These are phyloP conservation scores for Pisolithus tinctorius DNA, from an alignment of 768 basidiomycete species.

Conservation along the genomic window DNA sequence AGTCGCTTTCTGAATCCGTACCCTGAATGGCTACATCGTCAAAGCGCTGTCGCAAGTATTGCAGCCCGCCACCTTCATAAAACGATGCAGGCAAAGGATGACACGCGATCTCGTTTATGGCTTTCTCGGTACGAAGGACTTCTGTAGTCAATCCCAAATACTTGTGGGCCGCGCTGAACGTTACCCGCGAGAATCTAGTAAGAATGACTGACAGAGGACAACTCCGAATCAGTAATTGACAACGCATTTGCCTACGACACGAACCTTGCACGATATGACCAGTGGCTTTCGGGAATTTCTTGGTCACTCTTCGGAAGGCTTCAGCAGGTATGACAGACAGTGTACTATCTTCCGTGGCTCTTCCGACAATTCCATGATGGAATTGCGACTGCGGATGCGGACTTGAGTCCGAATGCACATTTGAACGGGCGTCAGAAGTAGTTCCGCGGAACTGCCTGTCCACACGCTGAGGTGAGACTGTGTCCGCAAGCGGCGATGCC, in stretches of 20 bases:
- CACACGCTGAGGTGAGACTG: conserved; percentile 6
- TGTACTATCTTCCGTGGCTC: conserved; percentile 90
- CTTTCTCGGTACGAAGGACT: conserved; percentile 92
- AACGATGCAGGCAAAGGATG: conserved; percentile 89
- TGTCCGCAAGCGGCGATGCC: conserved; percentile 15
- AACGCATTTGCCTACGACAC: conserved; percentile 1
- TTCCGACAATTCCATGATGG: conserved; percentile 76
- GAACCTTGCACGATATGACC: conserved; percentile 92
- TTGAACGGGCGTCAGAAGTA: conserved; percentile 17
- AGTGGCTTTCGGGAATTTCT: conserved; percentile 95
- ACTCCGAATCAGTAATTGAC: conserved; percentile 8
- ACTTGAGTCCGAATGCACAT: conserved; percentile 18
- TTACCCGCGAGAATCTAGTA: conserved; percentile 93
- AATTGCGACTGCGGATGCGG: conserved; percentile 23
- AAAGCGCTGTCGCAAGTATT: conserved; percentile 87
- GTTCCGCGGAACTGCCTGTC: conserved; percentile 4
- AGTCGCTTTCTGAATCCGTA: conserved; percentile 53
- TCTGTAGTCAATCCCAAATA: conserved; percentile 94
- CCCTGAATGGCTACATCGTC: conserved; percentile 43
- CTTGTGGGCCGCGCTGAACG: conserved; percentile 94
- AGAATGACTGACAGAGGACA: conserved; percentile 63
- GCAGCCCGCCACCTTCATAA: conserved; percentile 88
- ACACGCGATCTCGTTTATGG: conserved; percentile 94
- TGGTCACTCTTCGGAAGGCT: conserved; percentile 88
- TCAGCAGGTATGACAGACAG: conserved; percentile 98